These are phyloP conservation scores for Cnidoscolus chayamansa DNA, from an alignment of 441 rosid genomes.

Conservation along the genomic window DNA sequence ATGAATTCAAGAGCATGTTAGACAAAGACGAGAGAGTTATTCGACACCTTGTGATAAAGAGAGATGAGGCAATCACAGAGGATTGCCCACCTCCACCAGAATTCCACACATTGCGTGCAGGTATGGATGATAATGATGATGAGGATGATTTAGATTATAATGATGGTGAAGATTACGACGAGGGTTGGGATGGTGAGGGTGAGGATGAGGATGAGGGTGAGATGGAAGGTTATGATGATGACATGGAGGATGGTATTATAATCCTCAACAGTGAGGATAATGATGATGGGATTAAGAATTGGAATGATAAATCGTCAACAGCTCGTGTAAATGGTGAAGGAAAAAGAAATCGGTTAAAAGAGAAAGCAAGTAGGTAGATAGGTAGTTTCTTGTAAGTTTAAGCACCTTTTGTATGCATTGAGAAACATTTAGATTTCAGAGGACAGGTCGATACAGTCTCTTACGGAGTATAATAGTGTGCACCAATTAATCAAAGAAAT, in stretches of 20 bases:
- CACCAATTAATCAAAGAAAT: background rate
- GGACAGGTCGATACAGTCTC: slow-evolving; percentile 17
- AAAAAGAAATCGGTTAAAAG: slow-evolving; percentile 30
- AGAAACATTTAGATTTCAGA: background rate
- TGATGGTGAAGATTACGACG: slow-evolving; percentile 39
- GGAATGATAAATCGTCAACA: slow-evolving; percentile 11
- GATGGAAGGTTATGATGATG: slow-evolving; percentile 37
- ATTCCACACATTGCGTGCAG: slow-evolving; percentile 54
- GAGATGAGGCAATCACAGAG: slow-evolving; percentile 64
- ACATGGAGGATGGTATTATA: slow-evolving; percentile 37
- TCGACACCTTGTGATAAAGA: slow-evolving; percentile 83
- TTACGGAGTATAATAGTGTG: slow-evolving; percentile 13
- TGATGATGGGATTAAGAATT: slow-evolving; percentile 27
- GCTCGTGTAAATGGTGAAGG: slow-evolving; percentile 17
- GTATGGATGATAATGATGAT: slow-evolving; percentile 36
- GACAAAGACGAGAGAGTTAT: slow-evolving; percentile 82
- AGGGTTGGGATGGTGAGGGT: slow-evolving; percentile 27
- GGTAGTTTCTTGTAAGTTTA: background rate
- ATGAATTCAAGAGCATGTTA: slow-evolving; percentile 72
- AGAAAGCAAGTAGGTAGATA: slow-evolving; percentile 25
- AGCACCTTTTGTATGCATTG: slow-evolving; percentile 7
- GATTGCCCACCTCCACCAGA: slow-evolving; percentile 86
- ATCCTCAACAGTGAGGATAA: slow-evolving; percentile 27
- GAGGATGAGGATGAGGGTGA: slow-evolving; percentile 26
- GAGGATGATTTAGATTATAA: slow-evolving; percentile 40